phyloP scores from a whole-genome alignment of 169 alveolate genomes.

The Plasmodium vivax region DNA sequence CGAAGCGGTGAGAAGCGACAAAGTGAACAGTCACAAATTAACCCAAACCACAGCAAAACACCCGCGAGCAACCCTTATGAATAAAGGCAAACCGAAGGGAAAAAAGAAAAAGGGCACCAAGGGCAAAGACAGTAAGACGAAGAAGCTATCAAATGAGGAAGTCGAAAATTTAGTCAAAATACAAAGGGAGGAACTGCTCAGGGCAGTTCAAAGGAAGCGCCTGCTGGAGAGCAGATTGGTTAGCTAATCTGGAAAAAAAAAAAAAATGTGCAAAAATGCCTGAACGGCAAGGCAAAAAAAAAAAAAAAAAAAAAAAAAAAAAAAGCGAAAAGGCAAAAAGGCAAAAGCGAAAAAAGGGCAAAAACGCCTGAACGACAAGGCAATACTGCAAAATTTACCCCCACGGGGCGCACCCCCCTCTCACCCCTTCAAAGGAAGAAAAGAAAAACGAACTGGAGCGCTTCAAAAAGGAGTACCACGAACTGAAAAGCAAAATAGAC shows the following conservation, averaged over 20 bases:
- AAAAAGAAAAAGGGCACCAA: slow-evolving; percentile 25
- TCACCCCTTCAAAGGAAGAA: slow-evolving; percentile 26
- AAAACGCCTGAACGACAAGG: not conserved
- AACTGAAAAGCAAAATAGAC: slow-evolving; percentile 41
- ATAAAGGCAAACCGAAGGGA: slow-evolving; percentile 19
- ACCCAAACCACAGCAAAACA: not conserved
- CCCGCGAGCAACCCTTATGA: not conserved
- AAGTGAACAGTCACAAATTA: not conserved
- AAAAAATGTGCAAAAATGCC: not conserved
- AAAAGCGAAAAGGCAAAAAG: no score
- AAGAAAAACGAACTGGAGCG: slow-evolving; percentile 32
- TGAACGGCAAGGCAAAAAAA: not conserved
- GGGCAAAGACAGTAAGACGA: slow-evolving; percentile 1
- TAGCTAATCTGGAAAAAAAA: slow-evolving; percentile 14
- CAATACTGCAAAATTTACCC: not conserved
- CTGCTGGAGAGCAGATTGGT: slow-evolving; percentile 31
- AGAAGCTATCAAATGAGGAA: slow-evolving; percentile 48
- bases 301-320: not conserved
- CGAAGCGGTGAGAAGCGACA: not conserved
- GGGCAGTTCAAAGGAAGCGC: slow-evolving; percentile 47
- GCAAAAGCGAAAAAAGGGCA: not conserved
- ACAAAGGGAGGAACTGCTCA: slow-evolving; percentile 28
- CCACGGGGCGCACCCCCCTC: not conserved
- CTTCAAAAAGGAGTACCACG: slow-evolving; percentile 52
- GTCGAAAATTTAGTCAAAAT: slow-evolving; percentile 37